Percentiles rank a stretch among this genome's conserved stretches.
Evolutionary conservation across 2,329 filamentous ascomycete species (phyloP).

Genomic region (Penicillium sp.): DNA sequence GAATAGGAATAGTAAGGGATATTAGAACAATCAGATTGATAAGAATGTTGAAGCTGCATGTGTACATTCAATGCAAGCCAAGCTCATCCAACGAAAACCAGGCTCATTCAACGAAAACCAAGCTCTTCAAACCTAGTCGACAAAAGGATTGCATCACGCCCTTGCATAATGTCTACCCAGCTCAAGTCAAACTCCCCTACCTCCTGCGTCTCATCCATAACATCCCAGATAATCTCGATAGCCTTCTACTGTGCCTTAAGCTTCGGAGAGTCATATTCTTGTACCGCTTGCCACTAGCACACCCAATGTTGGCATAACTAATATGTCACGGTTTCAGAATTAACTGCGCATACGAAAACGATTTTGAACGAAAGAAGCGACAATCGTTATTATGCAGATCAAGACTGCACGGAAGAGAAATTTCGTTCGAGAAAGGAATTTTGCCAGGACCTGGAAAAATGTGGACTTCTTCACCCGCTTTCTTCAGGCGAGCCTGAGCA

Average conservation of each 20-base stretch:
- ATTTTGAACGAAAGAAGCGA: background rate
- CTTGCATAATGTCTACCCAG: background rate
- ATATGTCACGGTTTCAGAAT: conserved; percentile 18
- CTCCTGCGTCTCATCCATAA: background rate
- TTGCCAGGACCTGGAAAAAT: conserved; percentile 22
- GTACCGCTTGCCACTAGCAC: background rate
- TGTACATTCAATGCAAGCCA: background rate
- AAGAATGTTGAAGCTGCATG: background rate
- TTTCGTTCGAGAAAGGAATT: conserved; percentile 19
- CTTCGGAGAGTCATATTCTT: background rate
- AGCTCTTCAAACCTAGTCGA: background rate
- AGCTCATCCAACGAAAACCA: background rate
- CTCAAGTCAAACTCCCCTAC: background rate
- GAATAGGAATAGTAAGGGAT: too few species aligned
- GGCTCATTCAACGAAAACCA: background rate
- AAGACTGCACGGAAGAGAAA: conserved; percentile 1
- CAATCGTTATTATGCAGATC: background rate
- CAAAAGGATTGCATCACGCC: fast-evolving
- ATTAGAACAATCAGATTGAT: background rate
- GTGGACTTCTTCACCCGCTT: conserved; percentile 24
- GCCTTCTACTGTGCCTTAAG: background rate
- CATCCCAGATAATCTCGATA: background rate
- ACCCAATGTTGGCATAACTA: conserved; percentile 22
- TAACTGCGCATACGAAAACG: conserved; percentile 15
- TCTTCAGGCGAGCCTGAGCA: conserved; percentile 21